Evolutionary conservation across 768 basidiomycete genomes (phyloP), one percentile per base, ranked within the genome.

Genomic region (Pleurotus platypus): DNA sequence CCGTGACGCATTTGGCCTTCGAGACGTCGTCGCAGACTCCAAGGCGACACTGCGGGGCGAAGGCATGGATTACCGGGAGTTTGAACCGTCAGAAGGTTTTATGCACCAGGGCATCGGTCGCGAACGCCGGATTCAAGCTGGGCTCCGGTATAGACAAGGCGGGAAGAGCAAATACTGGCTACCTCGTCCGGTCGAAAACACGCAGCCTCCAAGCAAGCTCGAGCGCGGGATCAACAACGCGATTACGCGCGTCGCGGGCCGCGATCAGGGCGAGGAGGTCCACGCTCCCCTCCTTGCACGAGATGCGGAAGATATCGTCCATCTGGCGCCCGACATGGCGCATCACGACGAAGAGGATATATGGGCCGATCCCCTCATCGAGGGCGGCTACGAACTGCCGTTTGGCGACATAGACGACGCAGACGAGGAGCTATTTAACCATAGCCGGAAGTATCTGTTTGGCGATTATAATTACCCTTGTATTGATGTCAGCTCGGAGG

Each of bases 151-250:
- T 66, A 85, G 86, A 47, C 83, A 88, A 55, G 94, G 94, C n/a
- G 97, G 96, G 1, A 83, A 85, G 67, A 78, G 79, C 57, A 99
- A 99, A 72, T 99, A 99, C 70, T 99, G 97, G 97, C 77, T 99
- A 7, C 94, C 95, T 0, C 84, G 86, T 64, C 80, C 84, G 0
- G 75, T 69, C 22, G 64, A 75, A 39, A 67, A 73, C 5, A 73
- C 68, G 20, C 69, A 69, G 6, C 73, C 73, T 2, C 69, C 73
- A 12, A 75, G 77, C 27, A 70, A 69, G 22, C 60, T 75, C 12
- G 75, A 76, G 60, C 67, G 79, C 20, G 68, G 73, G 1, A 64
- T 81, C 20, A 79, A 81, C 49, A 66, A 68, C 13, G 75, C 71
- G 6, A 70, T 79, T 57, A 72, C 66, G 56, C 71, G 67, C 40